phyloP scores from a whole-genome alignment of 2,329 filamentous ascomycete species.

The Claviceps maximensis region DNA sequence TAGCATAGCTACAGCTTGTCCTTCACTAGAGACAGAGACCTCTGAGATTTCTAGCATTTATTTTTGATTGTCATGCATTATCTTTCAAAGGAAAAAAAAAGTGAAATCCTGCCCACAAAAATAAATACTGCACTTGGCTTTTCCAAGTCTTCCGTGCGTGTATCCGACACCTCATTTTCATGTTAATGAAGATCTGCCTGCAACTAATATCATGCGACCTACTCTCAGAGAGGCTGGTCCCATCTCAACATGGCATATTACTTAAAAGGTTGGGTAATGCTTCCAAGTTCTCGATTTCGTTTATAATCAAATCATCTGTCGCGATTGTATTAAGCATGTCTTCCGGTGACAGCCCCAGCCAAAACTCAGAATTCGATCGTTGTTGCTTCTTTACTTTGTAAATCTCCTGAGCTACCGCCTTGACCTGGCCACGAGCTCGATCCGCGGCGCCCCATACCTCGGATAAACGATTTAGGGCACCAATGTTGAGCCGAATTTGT shows the following conservation, averaged over 20 bases:
- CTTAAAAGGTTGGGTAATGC: conserved; percentile 10
- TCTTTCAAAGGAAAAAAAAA: background rate
- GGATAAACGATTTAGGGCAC: conserved; percentile 56
- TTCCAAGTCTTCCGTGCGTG: background rate
- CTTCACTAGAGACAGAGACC: background rate
- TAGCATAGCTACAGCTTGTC: background rate
- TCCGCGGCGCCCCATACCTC: conserved; percentile 61
- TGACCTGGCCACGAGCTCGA: conserved; percentile 59
- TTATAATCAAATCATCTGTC: conserved; percentile 45
- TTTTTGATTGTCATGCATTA: background rate
- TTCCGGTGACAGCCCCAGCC: conserved; percentile 40
- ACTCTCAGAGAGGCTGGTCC: background rate
- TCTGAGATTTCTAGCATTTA: background rate
- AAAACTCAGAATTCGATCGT: conserved; percentile 38
- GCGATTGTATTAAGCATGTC: conserved; percentile 42
- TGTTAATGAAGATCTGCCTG: background rate
- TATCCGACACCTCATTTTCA: background rate
- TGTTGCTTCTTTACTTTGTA: conserved; percentile 45
- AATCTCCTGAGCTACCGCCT: conserved; percentile 66
- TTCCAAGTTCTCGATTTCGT: conserved; percentile 34
- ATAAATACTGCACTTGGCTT: background rate
- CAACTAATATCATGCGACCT: background rate
- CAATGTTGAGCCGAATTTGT: conserved; percentile 66
- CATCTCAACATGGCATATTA: background rate
- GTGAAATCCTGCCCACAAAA: too few species aligned